Conservation (phyloP, 345 rosid genomes). For the Populus nigra region DNA sequence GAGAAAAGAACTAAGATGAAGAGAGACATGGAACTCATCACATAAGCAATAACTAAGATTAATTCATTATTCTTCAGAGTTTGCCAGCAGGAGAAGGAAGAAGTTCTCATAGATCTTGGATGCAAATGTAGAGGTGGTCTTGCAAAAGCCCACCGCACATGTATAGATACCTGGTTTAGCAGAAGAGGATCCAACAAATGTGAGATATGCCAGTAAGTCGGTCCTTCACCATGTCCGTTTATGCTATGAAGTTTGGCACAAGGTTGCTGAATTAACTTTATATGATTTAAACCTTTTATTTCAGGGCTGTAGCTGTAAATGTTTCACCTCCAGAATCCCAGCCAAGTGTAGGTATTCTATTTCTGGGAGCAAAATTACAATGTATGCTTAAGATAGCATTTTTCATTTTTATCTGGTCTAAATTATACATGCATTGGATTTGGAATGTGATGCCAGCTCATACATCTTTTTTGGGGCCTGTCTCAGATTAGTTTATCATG, state of each 20-base stretch:
- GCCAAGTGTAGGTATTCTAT: slow-evolving; percentile 56
- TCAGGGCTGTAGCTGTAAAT: slow-evolving; percentile 67
- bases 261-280: not conserved
- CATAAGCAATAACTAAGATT: not conserved
- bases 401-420: slow-evolving; percentile 5
- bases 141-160: slow-evolving; percentile 68
- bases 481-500: not conserved
- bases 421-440: not conserved
- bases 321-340: slow-evolving; percentile 69
- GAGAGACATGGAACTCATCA: not conserved
- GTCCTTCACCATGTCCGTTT: slow-evolving; percentile 20
- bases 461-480: not conserved
- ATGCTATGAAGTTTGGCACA: not conserved
- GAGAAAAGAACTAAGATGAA: not conserved
- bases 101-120: slow-evolving; percentile 72
- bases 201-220: slow-evolving; percentile 86
- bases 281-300: slow-evolving; percentile 19
- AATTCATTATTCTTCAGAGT: slow-evolving; percentile 42
- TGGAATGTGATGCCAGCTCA: slow-evolving; percentile 1
- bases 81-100: slow-evolving; percentile 89
- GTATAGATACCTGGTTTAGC: slow-evolving; percentile 85
- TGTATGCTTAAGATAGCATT: not conserved
- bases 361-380: not conserved
- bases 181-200: slow-evolving; percentile 84
- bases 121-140: slow-evolving; percentile 88